phyloP scores from a whole-genome alignment of 148 eudicot genomes.

The Amaranthus palmeri region DNA sequence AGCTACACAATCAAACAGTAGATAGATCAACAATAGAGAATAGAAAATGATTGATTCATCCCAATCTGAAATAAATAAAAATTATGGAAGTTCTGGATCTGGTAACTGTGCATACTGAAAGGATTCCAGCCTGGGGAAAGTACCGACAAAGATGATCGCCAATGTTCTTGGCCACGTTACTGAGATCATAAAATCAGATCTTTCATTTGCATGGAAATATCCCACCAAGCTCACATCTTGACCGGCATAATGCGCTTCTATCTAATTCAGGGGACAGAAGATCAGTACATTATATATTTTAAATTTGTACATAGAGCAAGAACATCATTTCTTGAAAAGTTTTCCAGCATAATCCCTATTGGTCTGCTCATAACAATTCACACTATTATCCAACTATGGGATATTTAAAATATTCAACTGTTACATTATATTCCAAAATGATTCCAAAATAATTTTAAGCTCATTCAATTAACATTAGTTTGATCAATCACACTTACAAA shows the following conservation, averaged over 20 bases:
- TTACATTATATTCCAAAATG: not conserved
- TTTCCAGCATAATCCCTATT: no score
- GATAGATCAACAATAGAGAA: not conserved
- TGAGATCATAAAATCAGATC: slow-evolving; percentile 70
- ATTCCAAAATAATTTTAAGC: not conserved
- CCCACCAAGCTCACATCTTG: slow-evolving; percentile 85
- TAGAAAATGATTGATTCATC: not conserved
- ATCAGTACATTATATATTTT: not conserved
- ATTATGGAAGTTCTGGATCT: not conserved
- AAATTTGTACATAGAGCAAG: no score
- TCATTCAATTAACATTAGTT: not conserved
- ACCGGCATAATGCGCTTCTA: slow-evolving; percentile 70
- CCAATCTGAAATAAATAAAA: not conserved
- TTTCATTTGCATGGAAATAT: slow-evolving; percentile 91
- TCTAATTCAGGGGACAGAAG: slow-evolving; percentile 30
- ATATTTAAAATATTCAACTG: no score
- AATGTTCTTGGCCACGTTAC: slow-evolving; percentile 70
- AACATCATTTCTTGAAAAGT: not conserved
- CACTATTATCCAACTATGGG: no score
- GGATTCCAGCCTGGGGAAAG: slow-evolving; percentile 76
- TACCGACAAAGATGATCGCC: slow-evolving; percentile 81
- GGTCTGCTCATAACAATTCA: no score
- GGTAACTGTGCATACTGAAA: slow-evolving; percentile 43
- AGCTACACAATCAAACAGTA: slow-evolving; percentile 40
- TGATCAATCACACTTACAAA: not conserved